These are phyloP conservation scores for Zelonia costaricensis DNA, from an alignment of 208 protist genomes.

Conservation along the genomic window DNA sequence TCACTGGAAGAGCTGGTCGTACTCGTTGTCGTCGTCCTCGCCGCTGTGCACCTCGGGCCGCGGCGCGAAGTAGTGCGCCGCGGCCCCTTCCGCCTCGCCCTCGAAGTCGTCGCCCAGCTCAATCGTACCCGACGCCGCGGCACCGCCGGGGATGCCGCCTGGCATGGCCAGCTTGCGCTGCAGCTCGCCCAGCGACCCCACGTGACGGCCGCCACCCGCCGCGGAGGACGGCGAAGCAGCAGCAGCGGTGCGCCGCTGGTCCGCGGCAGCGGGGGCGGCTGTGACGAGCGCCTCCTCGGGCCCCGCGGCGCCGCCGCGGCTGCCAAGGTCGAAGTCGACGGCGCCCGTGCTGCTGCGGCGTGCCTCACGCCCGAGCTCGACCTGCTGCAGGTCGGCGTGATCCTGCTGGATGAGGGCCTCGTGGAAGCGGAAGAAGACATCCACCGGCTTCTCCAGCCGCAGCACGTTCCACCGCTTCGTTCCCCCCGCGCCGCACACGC, in stretches of 20 bases:
- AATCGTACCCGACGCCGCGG: slow-evolving; percentile 1
- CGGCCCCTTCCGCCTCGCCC: slow-evolving; percentile 32
- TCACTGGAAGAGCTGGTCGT: slow-evolving; percentile 37
- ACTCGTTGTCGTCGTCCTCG: slow-evolving; percentile 37
- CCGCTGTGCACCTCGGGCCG: slow-evolving; percentile 26
- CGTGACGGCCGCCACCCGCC: slow-evolving; percentile 1
- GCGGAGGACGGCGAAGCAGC: not conserved
- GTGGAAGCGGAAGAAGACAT: slow-evolving; percentile 90
- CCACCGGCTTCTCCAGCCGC: slow-evolving; percentile 77
- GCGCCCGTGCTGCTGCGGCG: slow-evolving; percentile 9
- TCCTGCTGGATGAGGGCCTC: slow-evolving; percentile 79
- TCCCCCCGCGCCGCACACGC: slow-evolving; percentile 55
- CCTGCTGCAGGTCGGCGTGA: slow-evolving; percentile 47
- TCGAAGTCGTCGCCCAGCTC: slow-evolving; percentile 29
- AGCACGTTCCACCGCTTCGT: slow-evolving; percentile 53
- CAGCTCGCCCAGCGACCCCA: slow-evolving; percentile 29
- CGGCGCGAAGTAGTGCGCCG: slow-evolving; percentile 47
- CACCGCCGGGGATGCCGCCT: not conserved
- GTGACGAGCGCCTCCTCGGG: not conserved
- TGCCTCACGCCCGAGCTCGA: slow-evolving; percentile 32
- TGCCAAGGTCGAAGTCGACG: not conserved
- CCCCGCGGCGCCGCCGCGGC: not conserved
- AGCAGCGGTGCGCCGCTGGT: not conserved
- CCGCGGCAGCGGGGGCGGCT: not conserved
- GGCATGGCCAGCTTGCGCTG: slow-evolving; percentile 27